These are phyloP conservation scores for Chaetomium sp. DNA, from an alignment of 2,329 filamentous ascomycete species.

Conservation along the genomic window DNA sequence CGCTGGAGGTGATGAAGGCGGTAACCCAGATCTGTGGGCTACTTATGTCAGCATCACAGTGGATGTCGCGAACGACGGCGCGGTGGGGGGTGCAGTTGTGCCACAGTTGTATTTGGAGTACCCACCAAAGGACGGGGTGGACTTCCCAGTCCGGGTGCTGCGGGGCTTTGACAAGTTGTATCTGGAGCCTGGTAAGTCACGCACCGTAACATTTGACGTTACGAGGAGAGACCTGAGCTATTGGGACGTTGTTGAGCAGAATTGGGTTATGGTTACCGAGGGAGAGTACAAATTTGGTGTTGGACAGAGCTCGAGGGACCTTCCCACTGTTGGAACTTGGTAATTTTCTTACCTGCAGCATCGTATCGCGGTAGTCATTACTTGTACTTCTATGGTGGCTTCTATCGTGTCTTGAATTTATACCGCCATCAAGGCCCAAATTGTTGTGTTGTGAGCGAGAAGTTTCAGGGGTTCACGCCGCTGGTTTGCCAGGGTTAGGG, in stretches of 20 bases:
- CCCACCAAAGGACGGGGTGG: conserved; percentile 34
- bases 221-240: conserved; percentile 66
- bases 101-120: conserved; percentile 43
- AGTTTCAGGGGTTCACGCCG: too few relatives aligned
- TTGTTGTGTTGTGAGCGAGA: too few relatives aligned
- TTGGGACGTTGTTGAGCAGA: conserved; percentile 61
- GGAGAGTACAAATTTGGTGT: conserved; percentile 23
- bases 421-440: too few relatives aligned
- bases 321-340: conserved; percentile 17
- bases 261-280: conserved; percentile 50
- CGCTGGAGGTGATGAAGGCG: conserved; percentile 63
- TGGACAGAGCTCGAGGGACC: conserved; percentile 23
- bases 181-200: conserved; percentile 47
- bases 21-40: conserved; percentile 60
- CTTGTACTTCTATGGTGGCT: too few relatives aligned
- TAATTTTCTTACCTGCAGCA: background rate
- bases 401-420: too few relatives aligned
- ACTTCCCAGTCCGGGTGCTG: conserved; percentile 63
- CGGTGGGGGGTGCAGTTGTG: conserved; percentile 36
- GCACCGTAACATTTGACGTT: conserved; percentile 50
- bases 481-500: background rate
- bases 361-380: background rate
- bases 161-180: conserved; percentile 66
- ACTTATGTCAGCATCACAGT: conserved; percentile 44
- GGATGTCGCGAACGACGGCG: conserved; percentile 49